Base-by-base conservation (phyloP, 257 asterid species). In the Eucommia ulmoides region DNA sequence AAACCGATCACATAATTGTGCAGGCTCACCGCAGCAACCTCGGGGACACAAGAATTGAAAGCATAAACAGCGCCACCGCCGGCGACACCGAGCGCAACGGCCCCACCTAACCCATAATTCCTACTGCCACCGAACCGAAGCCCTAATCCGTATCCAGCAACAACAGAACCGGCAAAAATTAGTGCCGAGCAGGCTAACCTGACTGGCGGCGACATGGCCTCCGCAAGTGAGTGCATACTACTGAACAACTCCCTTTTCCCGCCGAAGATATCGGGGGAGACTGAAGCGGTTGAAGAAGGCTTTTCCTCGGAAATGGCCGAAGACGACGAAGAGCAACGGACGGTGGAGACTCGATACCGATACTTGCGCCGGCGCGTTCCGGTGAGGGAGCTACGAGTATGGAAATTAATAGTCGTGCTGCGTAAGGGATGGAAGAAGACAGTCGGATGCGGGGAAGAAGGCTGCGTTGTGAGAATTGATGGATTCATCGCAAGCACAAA, bases 61-160 rank as follows among this genome's bases (percentile, higher is more conserved):
- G 94, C 93, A 33, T 83, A 91, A 15, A 83, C 96, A 10, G 80
- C 86, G 6, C 93, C 96, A 8, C 86, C 94, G 15, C 94, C 94
- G 33, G 86, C 94, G 26, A 76, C 94, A 1, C 98, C 98, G 16
- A 76, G 60, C 46, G 65, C 93, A 49, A 72, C 80, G 12, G 96
- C 98, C 41, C 96, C 98, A 65, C 87, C 94, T 2, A 91, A 8
- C 8, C 72, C 89, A 24, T 63, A 82, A 72, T 79, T 83, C 1
- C 79, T 67, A 7, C 86, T 79, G 58, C 93, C 91, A 26, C 94
- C 95, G 20, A 91, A 63, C 59, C 85, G 66, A 5, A 73, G 56
- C 49, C 96, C 98, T 3, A 86, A 71, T 0, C 96, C 93, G 33
- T 83, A 91, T 8, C 98, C 98, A 49, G 98, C 84, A 5, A 89